These are phyloP conservation scores for Citrullus amarus DNA, from an alignment of 306 rosid genomes.

Conservation along the genomic window DNA sequence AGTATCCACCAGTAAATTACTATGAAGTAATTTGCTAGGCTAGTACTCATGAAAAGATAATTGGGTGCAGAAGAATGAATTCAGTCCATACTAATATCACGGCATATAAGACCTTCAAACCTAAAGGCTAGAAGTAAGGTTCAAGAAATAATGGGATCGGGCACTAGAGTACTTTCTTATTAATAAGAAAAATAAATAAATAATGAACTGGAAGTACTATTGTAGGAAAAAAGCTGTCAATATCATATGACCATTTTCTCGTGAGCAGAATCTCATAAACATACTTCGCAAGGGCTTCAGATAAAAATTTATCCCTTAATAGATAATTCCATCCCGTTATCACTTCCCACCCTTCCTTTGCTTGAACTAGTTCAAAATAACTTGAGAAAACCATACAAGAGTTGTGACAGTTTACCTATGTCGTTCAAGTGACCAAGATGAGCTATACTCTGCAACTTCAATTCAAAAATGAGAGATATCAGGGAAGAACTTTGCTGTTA, in stretches of 20 bases:
- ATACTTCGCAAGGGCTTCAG: not conserved
- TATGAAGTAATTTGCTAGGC: not conserved
- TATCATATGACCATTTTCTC: not conserved
- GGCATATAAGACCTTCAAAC: not conserved
- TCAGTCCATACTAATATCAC: not conserved
- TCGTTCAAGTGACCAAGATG: constrained; percentile 48
- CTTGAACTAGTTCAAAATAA: not conserved
- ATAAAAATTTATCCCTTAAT: not conserved
- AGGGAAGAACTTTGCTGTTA: not conserved
- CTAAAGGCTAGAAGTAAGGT: not conserved
- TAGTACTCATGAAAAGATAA: not conserved
- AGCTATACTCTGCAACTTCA: constrained; percentile 57
- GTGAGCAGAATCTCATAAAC: not conserved
- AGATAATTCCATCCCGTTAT: not conserved
- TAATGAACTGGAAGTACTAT: not conserved
- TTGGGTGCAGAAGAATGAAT: not conserved
- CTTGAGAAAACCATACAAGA: not conserved
- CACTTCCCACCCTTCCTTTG: not conserved
- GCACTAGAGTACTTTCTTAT: not conserved
- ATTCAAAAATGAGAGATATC: not conserved
- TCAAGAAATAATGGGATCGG: not conserved
- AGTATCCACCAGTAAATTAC: not conserved
- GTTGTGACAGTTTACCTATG: constrained; percentile 31
- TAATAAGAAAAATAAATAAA: not conserved
- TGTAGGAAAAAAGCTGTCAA: not conserved